Evolutionary conservation across 768 basidiomycete species (phyloP), one percentile per base, ranked within the genome.

Genomic region (Pleurotus giganteus): DNA sequence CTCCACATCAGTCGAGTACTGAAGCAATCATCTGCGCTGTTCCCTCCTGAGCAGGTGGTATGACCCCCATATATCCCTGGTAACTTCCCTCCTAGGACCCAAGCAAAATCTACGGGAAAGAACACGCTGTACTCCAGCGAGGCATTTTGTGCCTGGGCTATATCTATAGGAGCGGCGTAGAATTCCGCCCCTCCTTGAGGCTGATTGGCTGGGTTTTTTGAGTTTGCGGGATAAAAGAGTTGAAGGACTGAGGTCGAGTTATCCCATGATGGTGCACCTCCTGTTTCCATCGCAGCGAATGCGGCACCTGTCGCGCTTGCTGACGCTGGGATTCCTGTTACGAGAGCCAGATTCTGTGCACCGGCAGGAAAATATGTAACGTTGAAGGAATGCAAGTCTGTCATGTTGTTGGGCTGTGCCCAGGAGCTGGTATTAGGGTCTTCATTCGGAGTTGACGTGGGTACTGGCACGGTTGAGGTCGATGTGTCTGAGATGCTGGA

Each of bases 1-100:
- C 88, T 75, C 87, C 88, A 94, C 93, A 95, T 94, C 60, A 94
- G 55, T 24, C 93, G 71, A 4, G 91, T 93, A 63, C 88, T 91
- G 64, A 91, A 95, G 62, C 93, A 95, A 41, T 79, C 74, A 31
- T 73, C 58, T 5, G 90, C 92, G n/a, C 77, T 75, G 60, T 83
- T 73, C 1, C 90, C 90, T 4, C 90, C 90, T 17, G 88, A 89
- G 65, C 89, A 91, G 17, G 74, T 78, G 3, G 64, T 71, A 58
- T 79, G 83, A 0, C 88, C 88, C 0, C 87, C 88, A 61, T 85
- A 91, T 3, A 94, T 58, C 0, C 93, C 94, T 0, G 93, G 91
- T 4, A 95, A 66, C 69, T 97, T 95, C 5, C 94, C 94, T 4
- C 81, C 93, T 51, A 80, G 74, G 15, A 91, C 90, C 76, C 84